phyloP scores from a whole-genome alignment of 805 yeast genomes.

The Nadsonia fulvescens region DNA sequence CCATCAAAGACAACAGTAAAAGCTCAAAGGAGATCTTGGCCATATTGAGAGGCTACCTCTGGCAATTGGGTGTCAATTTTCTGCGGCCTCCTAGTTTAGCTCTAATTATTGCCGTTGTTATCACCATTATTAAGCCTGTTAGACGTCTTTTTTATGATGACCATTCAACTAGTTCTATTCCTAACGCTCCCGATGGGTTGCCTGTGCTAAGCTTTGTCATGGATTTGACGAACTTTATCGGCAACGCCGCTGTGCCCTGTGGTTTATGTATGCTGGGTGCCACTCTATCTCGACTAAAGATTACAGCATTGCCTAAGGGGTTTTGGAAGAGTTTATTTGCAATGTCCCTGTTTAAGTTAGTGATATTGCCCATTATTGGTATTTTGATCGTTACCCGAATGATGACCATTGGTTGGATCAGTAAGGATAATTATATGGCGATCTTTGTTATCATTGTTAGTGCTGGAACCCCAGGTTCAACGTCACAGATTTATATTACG shows the following conservation, averaged over 20 bases:
- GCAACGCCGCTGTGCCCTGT: slow-evolving; percentile 75
- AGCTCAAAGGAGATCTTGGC: no score
- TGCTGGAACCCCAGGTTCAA: slow-evolving; percentile 75
- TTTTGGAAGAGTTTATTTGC: slow-evolving; percentile 42
- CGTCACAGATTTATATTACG: slow-evolving; percentile 73
- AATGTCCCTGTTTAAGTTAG: slow-evolving; percentile 39
- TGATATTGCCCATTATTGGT: slow-evolving; percentile 67
- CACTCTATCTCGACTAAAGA: slow-evolving; percentile 58
- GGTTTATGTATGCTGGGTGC: slow-evolving; percentile 76
- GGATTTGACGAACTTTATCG: slow-evolving; percentile 65
- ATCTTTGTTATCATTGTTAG: slow-evolving; percentile 58
- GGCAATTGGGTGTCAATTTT: slow-evolving; percentile 18
- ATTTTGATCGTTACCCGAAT: slow-evolving; percentile 47
- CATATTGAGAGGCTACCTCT: no score
- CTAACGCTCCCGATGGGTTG: slow-evolving; percentile 62
- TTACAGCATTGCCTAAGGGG: slow-evolving; percentile 45
- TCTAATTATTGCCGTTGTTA: slow-evolving; percentile 41
- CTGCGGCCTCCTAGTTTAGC: slow-evolving; percentile 56
- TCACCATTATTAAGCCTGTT: slow-evolving; percentile 79
- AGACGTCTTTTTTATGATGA: slow-evolving; percentile 47
- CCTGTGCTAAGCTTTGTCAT: slow-evolving; percentile 77
- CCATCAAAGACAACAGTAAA: no score
- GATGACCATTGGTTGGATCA: slow-evolving; percentile 44
- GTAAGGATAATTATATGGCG: slow-evolving; percentile 34
- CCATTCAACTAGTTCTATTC: slow-evolving; percentile 29